Evolutionary conservation across 345 rosid genomes (phyloP).

Genomic region (Murraya koenigii): DNA sequence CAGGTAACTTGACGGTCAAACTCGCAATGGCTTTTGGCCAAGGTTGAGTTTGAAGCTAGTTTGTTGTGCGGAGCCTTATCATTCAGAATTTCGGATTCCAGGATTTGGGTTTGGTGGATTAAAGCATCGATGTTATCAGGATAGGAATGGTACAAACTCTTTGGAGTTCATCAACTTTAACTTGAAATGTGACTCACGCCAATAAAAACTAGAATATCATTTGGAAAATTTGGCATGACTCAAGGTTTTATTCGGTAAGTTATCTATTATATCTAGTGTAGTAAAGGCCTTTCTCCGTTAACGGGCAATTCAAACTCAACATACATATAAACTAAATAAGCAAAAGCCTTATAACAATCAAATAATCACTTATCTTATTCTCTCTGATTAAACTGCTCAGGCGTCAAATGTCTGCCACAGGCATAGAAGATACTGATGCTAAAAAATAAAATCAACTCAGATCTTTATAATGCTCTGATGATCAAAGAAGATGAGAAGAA

Average conservation of each 20-base stretch:
- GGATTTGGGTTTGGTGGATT: neutral
- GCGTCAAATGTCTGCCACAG: neutral
- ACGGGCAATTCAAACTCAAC: neutral
- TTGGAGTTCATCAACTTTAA: neutral
- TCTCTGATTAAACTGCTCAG: neutral
- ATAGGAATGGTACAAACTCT: neutral
- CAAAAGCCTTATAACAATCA: neutral
- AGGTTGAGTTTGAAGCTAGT: too few species aligned
- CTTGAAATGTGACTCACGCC: neutral
- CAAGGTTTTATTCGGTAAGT: neutral
- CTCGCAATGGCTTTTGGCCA: too few species aligned
- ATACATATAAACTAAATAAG: neutral
- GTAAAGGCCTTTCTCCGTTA: neutral
- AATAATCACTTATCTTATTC: neutral
- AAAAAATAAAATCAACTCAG: neutral
- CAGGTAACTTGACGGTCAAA: neutral
- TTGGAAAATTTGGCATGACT: neutral
- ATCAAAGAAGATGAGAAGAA: neutral
- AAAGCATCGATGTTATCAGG: neutral
- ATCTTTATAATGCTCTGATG: constrained; percentile 5
- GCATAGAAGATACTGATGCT: neutral
- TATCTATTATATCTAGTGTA: neutral
- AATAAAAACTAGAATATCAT: neutral
- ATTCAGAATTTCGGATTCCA: too few species aligned
- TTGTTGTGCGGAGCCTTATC: too few species aligned